A percentile compares a stretch with the other conserved stretches of the same genome.
phyloP scores from a whole-genome alignment of 2,329 filamentous ascomycete genomes.

The Claviceps cyperi region DNA sequence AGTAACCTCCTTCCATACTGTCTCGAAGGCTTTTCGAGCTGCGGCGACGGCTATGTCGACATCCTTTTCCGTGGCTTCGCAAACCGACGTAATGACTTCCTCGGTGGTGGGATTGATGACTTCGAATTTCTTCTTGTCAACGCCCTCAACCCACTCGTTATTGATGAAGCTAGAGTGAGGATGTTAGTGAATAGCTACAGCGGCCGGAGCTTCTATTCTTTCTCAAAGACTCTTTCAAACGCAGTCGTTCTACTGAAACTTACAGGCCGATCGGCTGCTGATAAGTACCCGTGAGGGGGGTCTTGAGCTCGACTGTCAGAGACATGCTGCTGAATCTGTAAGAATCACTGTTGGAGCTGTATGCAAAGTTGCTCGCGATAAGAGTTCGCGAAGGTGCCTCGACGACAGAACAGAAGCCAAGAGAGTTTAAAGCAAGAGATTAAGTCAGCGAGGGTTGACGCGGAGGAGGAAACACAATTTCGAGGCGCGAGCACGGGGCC shows the following conservation, averaged over 20 bases:
- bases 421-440: too few relatives aligned
- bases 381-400: too few relatives aligned
- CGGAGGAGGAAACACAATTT: too few relatives aligned
- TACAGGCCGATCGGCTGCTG: constrained; percentile 48
- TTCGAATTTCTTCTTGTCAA: constrained; percentile 83
- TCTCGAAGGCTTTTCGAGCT: constrained; percentile 74
- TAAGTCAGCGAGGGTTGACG: too few relatives aligned
- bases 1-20: constrained; percentile 50
- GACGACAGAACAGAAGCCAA: too few relatives aligned
- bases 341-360: neutral
- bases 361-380: neutral
- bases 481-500: too few relatives aligned
- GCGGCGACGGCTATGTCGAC: constrained; percentile 67
- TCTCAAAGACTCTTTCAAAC: neutral
- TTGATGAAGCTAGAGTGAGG: constrained; percentile 59
- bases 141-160: constrained; percentile 69
- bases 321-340: constrained; percentile 20
- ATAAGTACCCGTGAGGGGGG: constrained; percentile 47
- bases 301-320: constrained; percentile 49
- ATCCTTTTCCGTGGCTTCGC: constrained; percentile 81
- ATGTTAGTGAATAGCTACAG: neutral
- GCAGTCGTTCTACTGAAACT: constrained; percentile 15
- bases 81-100: constrained; percentile 68
- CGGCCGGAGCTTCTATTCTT: neutral
- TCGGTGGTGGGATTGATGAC: constrained; percentile 81